These are phyloP conservation scores for Penstemon newberryi DNA, from an alignment of 257 asterid species.

Conservation along the genomic window DNA sequence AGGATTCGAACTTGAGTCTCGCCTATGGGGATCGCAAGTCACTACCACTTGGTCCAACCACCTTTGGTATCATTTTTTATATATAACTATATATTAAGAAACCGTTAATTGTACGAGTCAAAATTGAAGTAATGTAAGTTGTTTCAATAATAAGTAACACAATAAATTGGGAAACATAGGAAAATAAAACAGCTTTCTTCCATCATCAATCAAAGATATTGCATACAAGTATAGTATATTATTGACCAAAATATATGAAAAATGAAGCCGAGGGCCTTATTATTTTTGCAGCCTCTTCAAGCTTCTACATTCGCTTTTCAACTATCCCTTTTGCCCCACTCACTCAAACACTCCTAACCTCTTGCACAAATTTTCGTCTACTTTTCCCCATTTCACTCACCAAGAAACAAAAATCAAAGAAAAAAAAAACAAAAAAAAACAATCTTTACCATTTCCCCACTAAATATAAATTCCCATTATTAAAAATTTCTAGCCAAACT, in stretches of 20 bases:
- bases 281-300: constrained; percentile 52
- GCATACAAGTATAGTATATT: not conserved
- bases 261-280: constrained; percentile 49
- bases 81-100: too few relatives aligned
- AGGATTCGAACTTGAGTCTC: too few relatives aligned
- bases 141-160: not conserved
- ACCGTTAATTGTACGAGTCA: too few relatives aligned
- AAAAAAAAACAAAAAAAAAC: not conserved
- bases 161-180: not conserved
- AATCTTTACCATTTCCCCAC: not conserved
- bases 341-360: constrained; percentile 25
- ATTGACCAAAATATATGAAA: not conserved
- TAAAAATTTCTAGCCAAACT: not conserved
- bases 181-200: too few relatives aligned
- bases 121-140: not conserved
- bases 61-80: too few relatives aligned
- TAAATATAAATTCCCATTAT: too few relatives aligned
- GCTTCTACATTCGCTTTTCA: constrained; percentile 29
- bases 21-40: too few relatives aligned
- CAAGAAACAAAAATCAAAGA: not conserved
- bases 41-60: too few relatives aligned
- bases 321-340: not conserved
- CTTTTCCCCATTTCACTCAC: constrained; percentile 20
- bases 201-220: too few relatives aligned
- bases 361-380: constrained; percentile 20